Evolutionary conservation across 805 yeast species (phyloP).

Genomic region (Nakazawaea ishiwadae): DNA sequence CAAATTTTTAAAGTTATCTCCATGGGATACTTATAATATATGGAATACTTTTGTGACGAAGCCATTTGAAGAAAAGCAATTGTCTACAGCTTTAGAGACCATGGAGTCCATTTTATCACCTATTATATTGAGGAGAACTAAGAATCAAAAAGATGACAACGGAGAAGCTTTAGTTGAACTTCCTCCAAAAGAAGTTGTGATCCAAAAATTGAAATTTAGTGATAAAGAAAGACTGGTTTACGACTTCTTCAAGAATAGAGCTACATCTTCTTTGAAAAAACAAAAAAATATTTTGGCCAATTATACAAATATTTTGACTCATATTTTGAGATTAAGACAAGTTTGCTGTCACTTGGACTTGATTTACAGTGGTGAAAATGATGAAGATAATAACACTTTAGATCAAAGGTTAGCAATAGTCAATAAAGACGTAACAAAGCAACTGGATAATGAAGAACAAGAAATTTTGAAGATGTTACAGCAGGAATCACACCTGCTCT

Average conservation of each 20-base stretch:
- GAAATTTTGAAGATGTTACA: conserved; percentile 19
- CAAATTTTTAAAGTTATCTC: conserved; percentile 72
- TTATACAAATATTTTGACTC: conserved; percentile 77
- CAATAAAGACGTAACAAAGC: conserved; percentile 17
- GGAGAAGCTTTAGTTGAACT: conserved; percentile 72
- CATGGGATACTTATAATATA: conserved; percentile 80
- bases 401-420: conserved; percentile 19
- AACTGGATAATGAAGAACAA: conserved; percentile 13
- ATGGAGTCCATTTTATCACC: conserved; percentile 87
- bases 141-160: conserved; percentile 68
- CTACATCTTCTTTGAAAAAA: conserved; percentile 55
- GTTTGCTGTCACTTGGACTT: conserved; percentile 81
- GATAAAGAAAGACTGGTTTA: conserved; percentile 64
- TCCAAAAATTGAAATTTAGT: conserved; percentile 64
- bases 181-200: conserved; percentile 69
- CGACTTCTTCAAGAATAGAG: conserved; percentile 61
- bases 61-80: conserved; percentile 75
- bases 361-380: conserved; percentile 46
- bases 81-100: conserved; percentile 70
- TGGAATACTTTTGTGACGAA: conserved; percentile 84
- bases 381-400: conserved; percentile 28
- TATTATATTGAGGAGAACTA: conserved; percentile 76
- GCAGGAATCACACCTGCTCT: conserved; percentile 20
- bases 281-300: conserved; percentile 66
- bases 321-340: conserved; percentile 79